phyloP scores from a whole-genome alignment of 176 grass and related monocot genomes.

The Calamus simplicifolius region DNA sequence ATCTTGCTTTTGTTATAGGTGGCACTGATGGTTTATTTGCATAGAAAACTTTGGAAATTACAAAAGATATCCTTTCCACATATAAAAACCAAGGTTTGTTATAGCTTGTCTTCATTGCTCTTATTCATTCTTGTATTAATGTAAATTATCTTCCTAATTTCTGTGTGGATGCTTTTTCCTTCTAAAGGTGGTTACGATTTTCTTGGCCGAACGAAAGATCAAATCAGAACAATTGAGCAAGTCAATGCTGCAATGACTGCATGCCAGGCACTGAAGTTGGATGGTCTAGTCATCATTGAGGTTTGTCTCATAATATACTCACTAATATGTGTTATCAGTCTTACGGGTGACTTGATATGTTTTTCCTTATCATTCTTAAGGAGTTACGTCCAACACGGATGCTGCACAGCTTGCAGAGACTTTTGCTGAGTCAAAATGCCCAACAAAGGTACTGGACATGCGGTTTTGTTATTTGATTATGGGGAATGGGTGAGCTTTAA shows the following conservation, averaged over 20 bases:
- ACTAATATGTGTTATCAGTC: no score
- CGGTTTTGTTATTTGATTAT: neutral
- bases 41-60: constrained; percentile 93
- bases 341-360: no score
- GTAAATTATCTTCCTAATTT: constrained; percentile 1
- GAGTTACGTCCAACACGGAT: constrained; percentile 97
- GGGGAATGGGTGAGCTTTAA: no score
- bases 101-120: neutral
- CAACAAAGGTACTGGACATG: constrained; percentile 58
- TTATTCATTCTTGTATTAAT: neutral
- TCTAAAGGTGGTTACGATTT: constrained; percentile 82
- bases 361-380: constrained; percentile 34
- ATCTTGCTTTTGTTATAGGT: constrained; percentile 36
- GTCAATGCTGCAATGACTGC: constrained; percentile 81
- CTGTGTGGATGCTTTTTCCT: constrained; percentile 3
- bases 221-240: constrained; percentile 93
- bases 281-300: constrained; percentile 96
- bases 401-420: constrained; percentile 94
- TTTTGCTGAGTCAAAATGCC: constrained; percentile 87
- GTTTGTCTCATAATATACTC: constrained; percentile 4
- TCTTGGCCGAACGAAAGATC: constrained; percentile 96
- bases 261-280: constrained; percentile 74
- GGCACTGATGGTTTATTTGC: constrained; percentile 90
- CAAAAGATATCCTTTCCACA: constrained; percentile 74
- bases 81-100: constrained; percentile 88